Evolutionary conservation across 345 rosid genomes (phyloP), one percentile per base, ranked within the genome.

Genomic region (Gossypium australe): DNA sequence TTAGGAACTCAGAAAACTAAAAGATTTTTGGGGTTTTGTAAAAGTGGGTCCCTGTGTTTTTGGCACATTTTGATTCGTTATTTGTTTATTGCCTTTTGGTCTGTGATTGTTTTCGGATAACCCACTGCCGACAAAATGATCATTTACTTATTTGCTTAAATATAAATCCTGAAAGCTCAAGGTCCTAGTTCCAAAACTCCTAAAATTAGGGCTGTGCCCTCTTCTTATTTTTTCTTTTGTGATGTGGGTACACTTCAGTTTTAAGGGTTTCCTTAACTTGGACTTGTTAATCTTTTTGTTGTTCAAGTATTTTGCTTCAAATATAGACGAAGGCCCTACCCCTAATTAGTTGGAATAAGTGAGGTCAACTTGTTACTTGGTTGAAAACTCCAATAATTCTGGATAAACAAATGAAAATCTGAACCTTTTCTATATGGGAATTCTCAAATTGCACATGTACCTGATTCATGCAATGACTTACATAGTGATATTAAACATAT

Each of bases 51-150:
- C 49, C 51, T 43, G 52, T 75, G 27, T 24, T 55, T 41, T 43
- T 57, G 20, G 66, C 44, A 63, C 59, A 22, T 24, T 60, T 49
- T 44, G 18, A 3, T 70, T 47, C 34, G 38, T 44, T 51, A 22
- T 71, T 74, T 47, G 12, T n/a, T 20, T 52, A 29, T 25, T 48
- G 38, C 38, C 43, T 27, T 27, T 14, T 27, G 13, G 55, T 16
- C 25, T 25, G 6, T 27, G 45, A 27, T 69, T 61, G 34, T 72
- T 38, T 44, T 41, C 67, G 53, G n/a, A 65, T 27, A 41, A 27
- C 62, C 43, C 75, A 62, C 58, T 78, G 70, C 78, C 76, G 60
- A 71, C 79, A 70, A 27, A 13, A 64, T 49, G 63, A 43, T 20
- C 62, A 62, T 52, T 65, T 14, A 11, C 24, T 45, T 18, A 14